Base-by-base conservation (phyloP, 179 eudicot species). In the Carnegiea gigantea region DNA sequence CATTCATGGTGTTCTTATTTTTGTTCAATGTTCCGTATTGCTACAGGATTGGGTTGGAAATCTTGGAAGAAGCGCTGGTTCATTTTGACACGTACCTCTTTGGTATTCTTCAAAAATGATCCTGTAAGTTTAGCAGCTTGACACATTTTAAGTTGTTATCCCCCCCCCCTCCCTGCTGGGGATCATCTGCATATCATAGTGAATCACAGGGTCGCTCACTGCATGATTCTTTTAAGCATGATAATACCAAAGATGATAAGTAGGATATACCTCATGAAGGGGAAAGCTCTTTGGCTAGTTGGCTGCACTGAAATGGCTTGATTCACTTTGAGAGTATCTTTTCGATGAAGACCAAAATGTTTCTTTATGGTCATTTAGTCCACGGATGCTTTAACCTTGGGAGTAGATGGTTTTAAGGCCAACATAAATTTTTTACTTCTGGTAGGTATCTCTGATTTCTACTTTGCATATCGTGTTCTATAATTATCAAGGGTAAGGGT, bases 11-110 rank as follows among this genome's bases (percentile, higher is more conserved):
- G 60, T n/a, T 51, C 53, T 51, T 54, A 28, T 76, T 53, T 76
- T 12, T 71, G 14, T 70, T 65, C 24, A 48, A 15, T 70, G 51
- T 77, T 71, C 57, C 77, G 24, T 38, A 78, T 79, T 85, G 54
- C 78, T 89, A 89, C 97, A 97, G 99, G 99, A 40, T 81, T 97
- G 87, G 99, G 99, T 44, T 97, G 99, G 99, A 97, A 92, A 86
- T 95, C 97, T 70, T 97, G 99, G 99, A 97, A 97, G 84, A 97
- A 97, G 86, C 97, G 99, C 73, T 97, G 99, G 99, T 95, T 97
- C 84, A 97, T 97, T 86, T 90, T 97, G 76, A 97, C 98, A 33
- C 97, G 98, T 43, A 93, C 98, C 75, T 95, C 99, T 44, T 86
- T 97, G 88, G 99, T 97, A 23, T 97, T 97, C 86, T 97, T 97